These are phyloP conservation scores for Tinospora cordifolia DNA, from an alignment of 164 flowering plant species.

Conservation along the genomic window DNA sequence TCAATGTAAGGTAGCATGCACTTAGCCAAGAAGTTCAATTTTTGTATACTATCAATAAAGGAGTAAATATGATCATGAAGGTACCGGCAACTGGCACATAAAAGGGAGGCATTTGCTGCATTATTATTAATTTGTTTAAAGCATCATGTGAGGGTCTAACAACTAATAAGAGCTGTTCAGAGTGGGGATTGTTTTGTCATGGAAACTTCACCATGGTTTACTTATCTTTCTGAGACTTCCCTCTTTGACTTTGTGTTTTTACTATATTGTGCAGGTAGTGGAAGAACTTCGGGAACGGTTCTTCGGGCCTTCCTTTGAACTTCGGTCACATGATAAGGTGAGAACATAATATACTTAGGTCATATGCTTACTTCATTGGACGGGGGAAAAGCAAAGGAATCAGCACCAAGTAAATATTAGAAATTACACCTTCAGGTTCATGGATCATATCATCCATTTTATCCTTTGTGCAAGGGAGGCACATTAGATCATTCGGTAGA, in stretches of 20 bases:
- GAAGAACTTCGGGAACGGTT: constrained; percentile 80
- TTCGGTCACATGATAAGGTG: constrained; percentile 80
- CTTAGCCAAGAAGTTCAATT: too few relatives aligned
- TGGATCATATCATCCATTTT: too few relatives aligned
- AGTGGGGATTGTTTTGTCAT: neutral
- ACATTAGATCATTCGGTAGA: too few relatives aligned
- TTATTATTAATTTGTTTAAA: neutral
- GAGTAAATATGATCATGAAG: neutral
- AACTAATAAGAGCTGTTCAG: neutral
- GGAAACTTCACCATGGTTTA: neutral
- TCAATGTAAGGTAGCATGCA: constrained; percentile 59
- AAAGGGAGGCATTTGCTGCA: neutral
- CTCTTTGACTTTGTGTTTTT: neutral
- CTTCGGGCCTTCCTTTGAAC: constrained; percentile 89
- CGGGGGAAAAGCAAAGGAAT: too few relatives aligned
- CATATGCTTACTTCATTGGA: neutral
- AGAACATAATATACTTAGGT: constrained; percentile 14
- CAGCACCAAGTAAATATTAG: neutral
- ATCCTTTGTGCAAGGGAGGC: too few relatives aligned
- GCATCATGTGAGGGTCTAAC: neutral
- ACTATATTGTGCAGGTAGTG: constrained; percentile 36
- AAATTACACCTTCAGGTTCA: too few relatives aligned
- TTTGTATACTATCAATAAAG: neutral
- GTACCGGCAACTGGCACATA: neutral
- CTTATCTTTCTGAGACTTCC: neutral